Conservation (phyloP, 768 basidiomycete species). For the Mycena latifolia region DNA sequence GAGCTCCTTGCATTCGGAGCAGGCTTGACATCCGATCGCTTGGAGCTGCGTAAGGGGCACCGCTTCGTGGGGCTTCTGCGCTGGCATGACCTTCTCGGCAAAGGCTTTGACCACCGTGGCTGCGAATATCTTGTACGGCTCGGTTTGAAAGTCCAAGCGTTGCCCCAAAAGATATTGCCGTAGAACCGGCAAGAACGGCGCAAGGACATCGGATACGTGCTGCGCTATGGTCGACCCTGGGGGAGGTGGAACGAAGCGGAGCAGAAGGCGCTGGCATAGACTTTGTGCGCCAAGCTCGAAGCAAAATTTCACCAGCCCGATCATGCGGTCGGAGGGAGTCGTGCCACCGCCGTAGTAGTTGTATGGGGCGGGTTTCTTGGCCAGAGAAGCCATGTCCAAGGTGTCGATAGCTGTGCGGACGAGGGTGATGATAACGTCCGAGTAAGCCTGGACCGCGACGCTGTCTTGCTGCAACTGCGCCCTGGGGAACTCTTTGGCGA, state of each 20-base stretch:
- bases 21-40: constrained; percentile 21
- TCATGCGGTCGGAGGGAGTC: constrained; percentile 6
- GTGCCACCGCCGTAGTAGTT: not conserved
- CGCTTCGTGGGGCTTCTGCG: constrained; percentile 24
- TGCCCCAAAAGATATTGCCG: constrained; percentile 15
- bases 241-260: constrained; percentile 23
- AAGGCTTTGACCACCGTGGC: constrained; percentile 31
- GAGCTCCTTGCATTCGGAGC: constrained; percentile 21
- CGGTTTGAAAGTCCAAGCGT: constrained; percentile 11
- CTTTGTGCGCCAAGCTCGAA: constrained; percentile 27
- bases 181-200: constrained; percentile 31
- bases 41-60: constrained; percentile 19
- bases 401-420: constrained; percentile 21
- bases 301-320: constrained; percentile 31
- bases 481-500: constrained; percentile 13
- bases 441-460: not conserved
- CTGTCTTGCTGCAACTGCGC: constrained; percentile 5
- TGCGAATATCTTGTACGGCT: constrained; percentile 30
- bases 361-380: not conserved
- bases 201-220: constrained; percentile 27
- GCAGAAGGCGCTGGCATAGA: constrained; percentile 21
- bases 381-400: constrained; percentile 7
- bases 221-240: constrained; percentile 4
- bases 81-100: constrained; percentile 29
- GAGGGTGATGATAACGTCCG: constrained; percentile 12